A percentile compares a stretch with the other conserved stretches of the same genome.
These are phyloP conservation scores for Aspergillus affinis DNA, from an alignment of 495 filamentous ascomycete species.

Conservation along the genomic window DNA sequence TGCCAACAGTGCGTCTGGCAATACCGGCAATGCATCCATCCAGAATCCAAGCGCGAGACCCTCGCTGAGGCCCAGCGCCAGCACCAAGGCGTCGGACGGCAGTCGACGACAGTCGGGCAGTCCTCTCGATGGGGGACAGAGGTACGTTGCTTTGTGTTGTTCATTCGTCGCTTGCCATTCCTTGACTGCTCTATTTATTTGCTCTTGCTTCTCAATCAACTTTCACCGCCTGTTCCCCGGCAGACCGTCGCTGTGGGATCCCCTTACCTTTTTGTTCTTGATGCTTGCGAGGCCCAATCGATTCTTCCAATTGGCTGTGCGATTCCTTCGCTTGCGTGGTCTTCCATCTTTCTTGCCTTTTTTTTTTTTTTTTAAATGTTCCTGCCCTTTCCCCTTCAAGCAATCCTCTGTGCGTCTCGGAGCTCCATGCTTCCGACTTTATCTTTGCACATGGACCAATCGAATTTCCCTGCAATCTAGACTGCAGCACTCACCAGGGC, in stretches of 20 bases:
- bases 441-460: background rate
- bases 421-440: background rate
- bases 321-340: background rate
- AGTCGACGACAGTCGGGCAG: constrained; percentile 57
- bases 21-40: constrained; percentile 35
- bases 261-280: constrained; percentile 1
- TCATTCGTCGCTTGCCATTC: constrained; percentile 15
- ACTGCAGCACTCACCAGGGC: background rate
- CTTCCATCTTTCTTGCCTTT: background rate
- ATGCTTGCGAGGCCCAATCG: background rate
- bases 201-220: constrained; percentile 5
- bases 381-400: background rate
- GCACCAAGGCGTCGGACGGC: constrained; percentile 50
- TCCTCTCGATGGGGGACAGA: constrained; percentile 54
- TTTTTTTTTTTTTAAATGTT: background rate
- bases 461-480: background rate
- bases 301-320: constrained; percentile 8
- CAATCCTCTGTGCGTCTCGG: background rate
- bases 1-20: constrained; percentile 50
- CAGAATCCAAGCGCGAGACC: constrained; percentile 40
- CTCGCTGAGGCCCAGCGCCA: constrained; percentile 52
- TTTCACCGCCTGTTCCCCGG: constrained; percentile 19
- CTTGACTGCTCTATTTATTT: constrained; percentile 11
- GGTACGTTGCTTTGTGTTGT: constrained; percentile 41
- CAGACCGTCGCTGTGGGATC: constrained; percentile 5